phyloP scores from a whole-genome alignment of 2,329 filamentous ascomycete genomes.

The Aspergillus hortae region DNA sequence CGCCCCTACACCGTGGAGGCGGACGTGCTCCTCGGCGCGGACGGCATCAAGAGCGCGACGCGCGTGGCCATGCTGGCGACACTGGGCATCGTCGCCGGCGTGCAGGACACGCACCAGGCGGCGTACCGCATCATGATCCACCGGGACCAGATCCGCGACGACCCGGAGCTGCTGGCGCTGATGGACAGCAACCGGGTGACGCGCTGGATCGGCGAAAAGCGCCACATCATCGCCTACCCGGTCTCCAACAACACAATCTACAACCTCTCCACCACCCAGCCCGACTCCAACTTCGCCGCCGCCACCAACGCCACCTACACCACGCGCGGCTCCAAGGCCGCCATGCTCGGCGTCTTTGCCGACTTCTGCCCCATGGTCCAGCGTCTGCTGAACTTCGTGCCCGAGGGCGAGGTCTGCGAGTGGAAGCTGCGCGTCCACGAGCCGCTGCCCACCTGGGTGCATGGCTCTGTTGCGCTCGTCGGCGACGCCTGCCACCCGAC shows the following conservation, averaged over 20 bases:
- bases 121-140: constrained; percentile 55
- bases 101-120: constrained; percentile 50
- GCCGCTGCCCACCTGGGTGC: constrained; percentile 60
- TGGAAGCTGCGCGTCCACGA: constrained; percentile 63
- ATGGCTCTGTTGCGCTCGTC: constrained; percentile 51
- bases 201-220: constrained; percentile 63
- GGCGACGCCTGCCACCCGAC: constrained; percentile 63
- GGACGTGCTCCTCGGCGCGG: constrained; percentile 52
- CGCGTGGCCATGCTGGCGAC: constrained; percentile 41
- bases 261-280: constrained; percentile 63
- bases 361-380: constrained; percentile 61
- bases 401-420: constrained; percentile 63
- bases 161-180: constrained; percentile 53
- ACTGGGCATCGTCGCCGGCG: constrained; percentile 36
- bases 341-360: constrained; percentile 58
- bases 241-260: constrained; percentile 62
- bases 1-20: constrained; percentile 47
- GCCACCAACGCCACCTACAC: constrained; percentile 61
- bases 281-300: constrained; percentile 57
- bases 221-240: constrained; percentile 66
- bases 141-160: constrained; percentile 42
- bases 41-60: constrained; percentile 52
- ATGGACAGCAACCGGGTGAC: constrained; percentile 56
- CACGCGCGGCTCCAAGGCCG: constrained; percentile 57
- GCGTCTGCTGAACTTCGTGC: constrained; percentile 59